phyloP scores from a whole-genome alignment of 2,329 filamentous ascomycete species.

The Calonectria multiphialidica region DNA sequence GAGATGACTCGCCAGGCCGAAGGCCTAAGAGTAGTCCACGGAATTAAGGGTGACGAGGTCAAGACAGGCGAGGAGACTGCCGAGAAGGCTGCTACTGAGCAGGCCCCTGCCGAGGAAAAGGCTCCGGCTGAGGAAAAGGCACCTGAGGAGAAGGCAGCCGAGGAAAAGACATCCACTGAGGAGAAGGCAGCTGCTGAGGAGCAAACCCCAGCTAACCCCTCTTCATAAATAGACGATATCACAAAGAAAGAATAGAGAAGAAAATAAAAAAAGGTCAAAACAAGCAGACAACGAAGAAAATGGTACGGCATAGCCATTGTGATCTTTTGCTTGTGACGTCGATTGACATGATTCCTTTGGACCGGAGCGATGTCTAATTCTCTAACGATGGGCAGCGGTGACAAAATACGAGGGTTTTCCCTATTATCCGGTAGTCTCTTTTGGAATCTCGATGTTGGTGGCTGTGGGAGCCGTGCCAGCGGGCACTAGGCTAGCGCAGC shows the following conservation, averaged over 20 bases:
- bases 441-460: background rate
- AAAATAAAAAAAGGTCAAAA: background rate
- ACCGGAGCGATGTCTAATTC: background rate
- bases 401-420: background rate
- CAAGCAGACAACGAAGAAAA: background rate
- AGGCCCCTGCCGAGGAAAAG: slow-evolving; percentile 8
- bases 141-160: background rate
- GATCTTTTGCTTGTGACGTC: background rate
- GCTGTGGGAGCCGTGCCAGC: slow-evolving; percentile 4
- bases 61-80: slow-evolving; percentile 38
- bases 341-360: background rate
- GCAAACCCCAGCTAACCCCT: slow-evolving; percentile 12
- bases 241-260: background rate
- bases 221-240: slow-evolving; percentile 17
- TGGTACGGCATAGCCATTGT: background rate
- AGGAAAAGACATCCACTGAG: background rate
- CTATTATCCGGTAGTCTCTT: background rate
- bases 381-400: background rate
- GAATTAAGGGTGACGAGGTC: slow-evolving; percentile 57
- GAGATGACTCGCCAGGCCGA: slow-evolving; percentile 56
- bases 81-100: slow-evolving; percentile 15
- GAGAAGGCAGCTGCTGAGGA: slow-evolving; percentile 13
- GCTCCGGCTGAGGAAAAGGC: slow-evolving; percentile 8
- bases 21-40: slow-evolving; percentile 60
- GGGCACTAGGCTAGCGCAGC: slow-evolving; percentile 23